Evolutionary conservation across 2,329 filamentous ascomycete genomes (phyloP), one percentile per base, ranked within the genome.

Genomic region (Xylariaceae sp.): DNA sequence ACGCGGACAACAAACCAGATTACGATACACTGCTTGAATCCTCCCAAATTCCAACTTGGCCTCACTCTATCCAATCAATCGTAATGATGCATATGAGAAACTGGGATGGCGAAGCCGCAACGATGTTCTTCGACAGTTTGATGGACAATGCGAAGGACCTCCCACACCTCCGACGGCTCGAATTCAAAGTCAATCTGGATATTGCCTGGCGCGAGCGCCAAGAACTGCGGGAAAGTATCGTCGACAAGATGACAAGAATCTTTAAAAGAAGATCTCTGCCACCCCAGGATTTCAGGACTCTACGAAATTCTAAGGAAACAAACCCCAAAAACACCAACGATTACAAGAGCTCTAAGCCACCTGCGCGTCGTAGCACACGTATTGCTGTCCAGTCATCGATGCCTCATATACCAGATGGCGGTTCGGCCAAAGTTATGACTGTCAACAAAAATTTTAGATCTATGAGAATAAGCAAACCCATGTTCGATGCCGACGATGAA

Each of bases 171-270:
- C 82, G 89, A 8, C 72, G 75, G 33, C 67, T 96, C 9, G 73
- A 78, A 2, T 77, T 96, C 50, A 87, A 84, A 54, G 83, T 85
- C 1, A 91, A 89, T 62, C 71, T 96, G 36, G 81, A 90, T 55
- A 77, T 81, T 34, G 82, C 85, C 9, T 95, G 89, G 87, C 83
- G 89, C 47, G 80, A 89, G 57, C 80, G 91, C 32, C 86, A 86
- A 15, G 75, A 76, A n/a, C 83, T 96, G 55, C 79, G 90, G 30
- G 80, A 85, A 50, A 78, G 79, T 49, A 95, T 89, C 87, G 81
- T 81, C 37, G 71, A 76, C n/a, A 81, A 74, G 48, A 68, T 96
- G 38, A 76, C 81, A 41, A 72, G 69, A 11, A 74, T 89, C 3
- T 90, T 88, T 54, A 54, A 61, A 45, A 52, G 57, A 39, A 54